phyloP scores from a whole-genome alignment of 805 yeast genomes.

The Candida rishiriensis region DNA sequence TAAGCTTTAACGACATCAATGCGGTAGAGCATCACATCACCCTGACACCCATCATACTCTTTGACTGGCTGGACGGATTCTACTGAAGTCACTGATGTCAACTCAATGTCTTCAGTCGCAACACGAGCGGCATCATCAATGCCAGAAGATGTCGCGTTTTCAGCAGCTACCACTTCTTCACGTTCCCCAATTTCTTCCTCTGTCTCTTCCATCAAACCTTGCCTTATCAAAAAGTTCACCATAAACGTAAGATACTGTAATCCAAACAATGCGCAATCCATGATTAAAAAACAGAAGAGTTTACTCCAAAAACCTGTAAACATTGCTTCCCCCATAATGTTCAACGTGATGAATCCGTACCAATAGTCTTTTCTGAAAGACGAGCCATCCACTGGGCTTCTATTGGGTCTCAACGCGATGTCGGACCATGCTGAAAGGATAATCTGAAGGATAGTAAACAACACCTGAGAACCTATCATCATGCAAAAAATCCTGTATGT shows the following conservation, averaged over 20 bases:
- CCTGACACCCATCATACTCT: conserved; percentile 42
- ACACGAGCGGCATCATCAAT: neutral
- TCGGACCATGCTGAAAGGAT: no score
- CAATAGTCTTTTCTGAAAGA: conserved; percentile 21
- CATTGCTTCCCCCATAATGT: conserved; percentile 42
- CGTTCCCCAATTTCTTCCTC: conserved; percentile 4
- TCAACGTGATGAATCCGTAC: conserved; percentile 37
- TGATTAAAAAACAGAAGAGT: conserved; percentile 21
- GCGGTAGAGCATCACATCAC: conserved; percentile 33
- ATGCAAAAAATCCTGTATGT: no score
- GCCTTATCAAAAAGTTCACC: conserved; percentile 28
- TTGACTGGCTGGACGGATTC: conserved; percentile 7
- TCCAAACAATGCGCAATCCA: conserved; percentile 29
- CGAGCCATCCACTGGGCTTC: no score
- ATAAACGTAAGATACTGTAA: conserved; percentile 29
- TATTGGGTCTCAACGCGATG: no score
- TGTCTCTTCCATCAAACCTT: conserved; percentile 22
- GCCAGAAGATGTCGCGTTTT: no score
- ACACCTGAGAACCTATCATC: no score
- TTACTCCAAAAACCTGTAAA: conserved; percentile 24
- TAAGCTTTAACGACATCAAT: conserved; percentile 29
- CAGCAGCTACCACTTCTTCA: no score
- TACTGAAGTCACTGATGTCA: conserved; percentile 14
- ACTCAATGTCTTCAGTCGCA: conserved; percentile 6
- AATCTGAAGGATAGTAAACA: no score